Percentiles rank a stretch among this genome's conserved stretches.
Evolutionary conservation across 2,329 filamentous ascomycete species (phyloP).

Genomic region (Colletotrichum somersetense): DNA sequence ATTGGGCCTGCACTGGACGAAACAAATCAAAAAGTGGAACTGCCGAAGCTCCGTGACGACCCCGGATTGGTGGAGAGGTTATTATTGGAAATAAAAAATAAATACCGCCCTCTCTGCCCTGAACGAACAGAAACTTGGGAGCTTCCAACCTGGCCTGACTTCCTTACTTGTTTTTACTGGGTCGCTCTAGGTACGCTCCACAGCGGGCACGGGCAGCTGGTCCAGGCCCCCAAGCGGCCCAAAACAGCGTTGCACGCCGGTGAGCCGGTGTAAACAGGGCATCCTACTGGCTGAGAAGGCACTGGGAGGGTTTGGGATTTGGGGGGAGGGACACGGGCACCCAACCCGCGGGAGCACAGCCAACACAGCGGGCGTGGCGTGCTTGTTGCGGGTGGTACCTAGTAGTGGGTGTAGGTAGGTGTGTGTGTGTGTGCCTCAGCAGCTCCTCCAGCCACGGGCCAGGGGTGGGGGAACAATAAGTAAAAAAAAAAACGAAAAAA

Average conservation of each 20-base stretch:
- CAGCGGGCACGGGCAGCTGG: slow-evolving; percentile 31
- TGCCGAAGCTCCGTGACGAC: slow-evolving; percentile 8
- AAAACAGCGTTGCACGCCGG: slow-evolving; percentile 35
- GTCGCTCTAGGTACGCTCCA: slow-evolving; percentile 12
- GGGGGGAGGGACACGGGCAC: slow-evolving; percentile 19
- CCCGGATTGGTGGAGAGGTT: slow-evolving; percentile 32
- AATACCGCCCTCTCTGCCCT: no score
- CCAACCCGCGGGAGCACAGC: slow-evolving; percentile 30
- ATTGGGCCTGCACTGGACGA: slow-evolving; percentile 16
- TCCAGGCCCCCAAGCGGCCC: slow-evolving; percentile 24
- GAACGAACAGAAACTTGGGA: no score
- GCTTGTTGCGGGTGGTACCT: not conserved
- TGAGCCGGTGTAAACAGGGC: slow-evolving; percentile 18
- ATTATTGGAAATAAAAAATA: no score
- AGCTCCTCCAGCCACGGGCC: slow-evolving; percentile 18
- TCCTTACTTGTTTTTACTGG: not conserved
- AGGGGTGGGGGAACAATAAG: not conserved
- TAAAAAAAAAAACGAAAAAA: slow-evolving; percentile 3
- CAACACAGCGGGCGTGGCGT: slow-evolving; percentile 27
- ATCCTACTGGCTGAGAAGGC: slow-evolving; percentile 34
- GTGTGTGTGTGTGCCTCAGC: slow-evolving; percentile 5
- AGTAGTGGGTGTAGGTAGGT: not conserved
- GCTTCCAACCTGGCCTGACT: no score
- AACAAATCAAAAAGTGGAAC: slow-evolving; percentile 26
- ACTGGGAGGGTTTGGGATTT: slow-evolving; percentile 3